phyloP scores from a whole-genome alignment of 257 asterid species.

The Catharanthus roseus region DNA sequence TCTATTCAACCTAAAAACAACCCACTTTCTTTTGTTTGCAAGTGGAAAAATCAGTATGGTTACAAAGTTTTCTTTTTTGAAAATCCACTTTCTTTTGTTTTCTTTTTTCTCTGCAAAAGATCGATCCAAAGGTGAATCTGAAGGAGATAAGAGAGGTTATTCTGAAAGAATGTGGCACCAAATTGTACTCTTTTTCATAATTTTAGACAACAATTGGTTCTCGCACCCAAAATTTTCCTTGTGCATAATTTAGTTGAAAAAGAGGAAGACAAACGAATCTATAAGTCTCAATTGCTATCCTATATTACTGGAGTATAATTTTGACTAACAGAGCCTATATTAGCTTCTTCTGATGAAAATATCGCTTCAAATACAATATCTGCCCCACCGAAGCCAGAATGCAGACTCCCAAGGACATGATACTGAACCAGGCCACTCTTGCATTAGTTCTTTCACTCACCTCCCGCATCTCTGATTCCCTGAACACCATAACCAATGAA shows the following conservation, averaged over 20 bases:
- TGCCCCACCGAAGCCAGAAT: constrained; percentile 49
- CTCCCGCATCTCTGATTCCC: constrained; percentile 74
- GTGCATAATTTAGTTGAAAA: neutral
- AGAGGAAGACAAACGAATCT: neutral
- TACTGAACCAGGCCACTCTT: constrained; percentile 77
- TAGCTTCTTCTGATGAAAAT: constrained; percentile 83
- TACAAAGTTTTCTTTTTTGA: no score
- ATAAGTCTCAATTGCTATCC: constrained; percentile 15
- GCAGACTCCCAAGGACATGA: constrained; percentile 69
- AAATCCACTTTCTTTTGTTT: no score
- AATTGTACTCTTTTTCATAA: neutral
- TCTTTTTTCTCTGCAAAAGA: no score
- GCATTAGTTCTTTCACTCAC: constrained; percentile 63
- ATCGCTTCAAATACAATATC: constrained; percentile 54
- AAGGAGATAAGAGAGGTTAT: no score
- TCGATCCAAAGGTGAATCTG: no score
- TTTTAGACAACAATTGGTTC: neutral
- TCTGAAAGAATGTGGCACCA: neutral
- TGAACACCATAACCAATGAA: constrained; percentile 21
- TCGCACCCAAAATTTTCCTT: constrained; percentile 7
- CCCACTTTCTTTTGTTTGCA: no score
- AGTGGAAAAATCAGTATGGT: no score
- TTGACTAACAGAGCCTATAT: constrained; percentile 40
- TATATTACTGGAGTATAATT: constrained; percentile 21
- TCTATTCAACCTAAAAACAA: no score